Conservation (phyloP, 2,329 filamentous ascomycete species). For the Stemphylium lycopersici region DNA sequence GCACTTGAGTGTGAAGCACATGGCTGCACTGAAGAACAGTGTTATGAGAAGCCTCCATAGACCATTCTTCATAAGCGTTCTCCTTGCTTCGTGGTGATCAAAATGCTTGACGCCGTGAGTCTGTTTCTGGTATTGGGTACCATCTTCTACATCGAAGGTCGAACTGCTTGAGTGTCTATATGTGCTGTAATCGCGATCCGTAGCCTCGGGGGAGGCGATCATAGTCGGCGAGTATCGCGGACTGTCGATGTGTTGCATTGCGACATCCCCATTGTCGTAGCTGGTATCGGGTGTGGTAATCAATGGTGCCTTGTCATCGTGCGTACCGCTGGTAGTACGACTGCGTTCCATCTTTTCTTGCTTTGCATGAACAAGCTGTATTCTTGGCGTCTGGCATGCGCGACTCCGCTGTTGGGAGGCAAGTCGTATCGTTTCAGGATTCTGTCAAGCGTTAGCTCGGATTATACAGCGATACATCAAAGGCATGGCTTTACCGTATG, state of each 20-base stretch:
- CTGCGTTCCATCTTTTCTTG: conserved; percentile 11
- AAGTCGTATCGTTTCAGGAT: neutral
- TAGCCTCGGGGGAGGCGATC: conserved; percentile 19
- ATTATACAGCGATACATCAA: too few species aligned
- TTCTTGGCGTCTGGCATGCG: neutral
- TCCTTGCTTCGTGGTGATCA: conserved; percentile 40
- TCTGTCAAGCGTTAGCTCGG: too few species aligned
- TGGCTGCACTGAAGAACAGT: conserved; percentile 37
- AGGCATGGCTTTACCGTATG: too few species aligned
- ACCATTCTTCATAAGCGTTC: conserved; percentile 36
- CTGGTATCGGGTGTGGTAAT: conserved; percentile 19
- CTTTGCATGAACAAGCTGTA: neutral
- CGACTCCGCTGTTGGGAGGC: neutral
- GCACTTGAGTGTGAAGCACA: conserved; percentile 34
- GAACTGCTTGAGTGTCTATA: conserved; percentile 26
- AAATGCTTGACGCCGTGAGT: conserved; percentile 33
- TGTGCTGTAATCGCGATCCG: conserved; percentile 22
- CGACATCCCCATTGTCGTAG: conserved; percentile 29
- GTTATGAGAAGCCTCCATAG: conserved; percentile 35
- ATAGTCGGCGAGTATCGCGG: conserved; percentile 20
- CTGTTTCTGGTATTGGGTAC: conserved; percentile 22
- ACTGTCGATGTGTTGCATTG: conserved; percentile 30
- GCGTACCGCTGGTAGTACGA: conserved; percentile 3
- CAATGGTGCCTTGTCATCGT: conserved; percentile 15
- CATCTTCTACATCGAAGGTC: conserved; percentile 23